Conservation (phyloP, 768 basidiomycete species). For the Tricholoma bakamatsutake region DNA sequence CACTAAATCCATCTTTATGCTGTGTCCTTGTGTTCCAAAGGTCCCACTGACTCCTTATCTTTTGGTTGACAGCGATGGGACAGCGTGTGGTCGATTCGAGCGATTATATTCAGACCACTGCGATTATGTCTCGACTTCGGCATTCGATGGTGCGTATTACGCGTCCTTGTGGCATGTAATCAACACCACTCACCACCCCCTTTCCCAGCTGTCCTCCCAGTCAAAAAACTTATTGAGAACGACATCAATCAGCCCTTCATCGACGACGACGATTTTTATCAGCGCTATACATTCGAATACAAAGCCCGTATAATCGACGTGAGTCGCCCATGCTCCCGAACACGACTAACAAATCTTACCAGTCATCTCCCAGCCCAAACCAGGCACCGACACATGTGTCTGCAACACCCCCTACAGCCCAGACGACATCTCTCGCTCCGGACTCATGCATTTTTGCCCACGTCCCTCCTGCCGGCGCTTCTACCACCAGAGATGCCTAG, state of each 20-base stretch:
- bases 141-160: conserved; percentile 37
- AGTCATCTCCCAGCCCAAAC: conserved; percentile 29
- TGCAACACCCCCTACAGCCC: conserved; percentile 46
- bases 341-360: neutral
- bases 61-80: conserved; percentile 28
- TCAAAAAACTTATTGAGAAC: conserved; percentile 34
- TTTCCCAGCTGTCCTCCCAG: conserved; percentile 26
- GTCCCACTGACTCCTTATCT: neutral
- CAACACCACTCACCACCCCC: neutral
- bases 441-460: conserved; percentile 53
- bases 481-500: conserved; percentile 46
- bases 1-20: neutral
- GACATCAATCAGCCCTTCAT: conserved; percentile 35
- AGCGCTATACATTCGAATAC: conserved; percentile 39
- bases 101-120: conserved; percentile 41
- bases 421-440: conserved; percentile 18
- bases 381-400: conserved; percentile 31
- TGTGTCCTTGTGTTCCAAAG: neutral
- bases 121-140: conserved; percentile 40
- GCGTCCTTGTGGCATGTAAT: neutral
- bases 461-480: conserved; percentile 39
- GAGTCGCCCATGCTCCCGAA: conserved; percentile 5
- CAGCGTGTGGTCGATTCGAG: conserved; percentile 40
- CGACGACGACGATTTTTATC: conserved; percentile 35
- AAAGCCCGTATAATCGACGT: conserved; percentile 29